Evolutionary conservation across 2,329 filamentous ascomycete genomes (phyloP).

Genomic region (Lachnellula occidentalis): DNA sequence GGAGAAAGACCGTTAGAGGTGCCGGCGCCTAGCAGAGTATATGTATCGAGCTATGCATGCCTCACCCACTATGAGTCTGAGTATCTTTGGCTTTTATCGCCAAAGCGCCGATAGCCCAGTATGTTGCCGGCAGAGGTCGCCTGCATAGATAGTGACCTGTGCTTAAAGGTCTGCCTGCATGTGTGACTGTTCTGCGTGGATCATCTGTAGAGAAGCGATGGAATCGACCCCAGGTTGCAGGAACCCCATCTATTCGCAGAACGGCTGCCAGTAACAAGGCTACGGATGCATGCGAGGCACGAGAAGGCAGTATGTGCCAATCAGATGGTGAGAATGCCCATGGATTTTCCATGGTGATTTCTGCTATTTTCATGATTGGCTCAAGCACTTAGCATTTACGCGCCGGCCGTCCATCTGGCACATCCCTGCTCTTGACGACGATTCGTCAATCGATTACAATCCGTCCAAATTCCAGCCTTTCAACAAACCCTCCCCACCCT

Average conservation of each 20-base stretch:
- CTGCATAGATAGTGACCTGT: slow-evolving; percentile 25
- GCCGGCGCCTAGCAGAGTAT: slow-evolving; percentile 29
- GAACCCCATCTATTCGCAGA: slow-evolving; percentile 1
- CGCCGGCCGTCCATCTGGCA: slow-evolving; percentile 13
- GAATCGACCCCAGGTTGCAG: not conserved
- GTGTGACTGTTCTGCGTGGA: slow-evolving; percentile 4
- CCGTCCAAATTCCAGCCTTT: slow-evolving; percentile 6
- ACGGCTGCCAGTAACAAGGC: slow-evolving; percentile 2
- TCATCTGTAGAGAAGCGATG: slow-evolving; percentile 6
- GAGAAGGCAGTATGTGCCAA: slow-evolving; percentile 15
- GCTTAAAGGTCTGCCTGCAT: slow-evolving; percentile 28
- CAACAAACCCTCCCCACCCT: slow-evolving; percentile 2
- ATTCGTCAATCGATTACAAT: slow-evolving; percentile 21
- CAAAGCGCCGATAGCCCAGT: slow-evolving; percentile 26
- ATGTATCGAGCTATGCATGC: slow-evolving; percentile 20
- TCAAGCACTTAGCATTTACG: slow-evolving; percentile 19
- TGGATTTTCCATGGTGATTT: slow-evolving; percentile 4
- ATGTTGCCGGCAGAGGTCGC: slow-evolving; percentile 19
- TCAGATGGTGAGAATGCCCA: slow-evolving; percentile 1
- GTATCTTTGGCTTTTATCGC: slow-evolving; percentile 16
- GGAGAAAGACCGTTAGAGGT: slow-evolving; percentile 18
- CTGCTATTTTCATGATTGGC: slow-evolving; percentile 17
- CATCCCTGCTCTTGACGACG: slow-evolving; percentile 6
- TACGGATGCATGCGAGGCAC: slow-evolving; percentile 8
- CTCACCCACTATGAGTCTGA: not conserved